Conservation (phyloP, 352 stramenopile species). For the Pythium scleroteichum region DNA sequence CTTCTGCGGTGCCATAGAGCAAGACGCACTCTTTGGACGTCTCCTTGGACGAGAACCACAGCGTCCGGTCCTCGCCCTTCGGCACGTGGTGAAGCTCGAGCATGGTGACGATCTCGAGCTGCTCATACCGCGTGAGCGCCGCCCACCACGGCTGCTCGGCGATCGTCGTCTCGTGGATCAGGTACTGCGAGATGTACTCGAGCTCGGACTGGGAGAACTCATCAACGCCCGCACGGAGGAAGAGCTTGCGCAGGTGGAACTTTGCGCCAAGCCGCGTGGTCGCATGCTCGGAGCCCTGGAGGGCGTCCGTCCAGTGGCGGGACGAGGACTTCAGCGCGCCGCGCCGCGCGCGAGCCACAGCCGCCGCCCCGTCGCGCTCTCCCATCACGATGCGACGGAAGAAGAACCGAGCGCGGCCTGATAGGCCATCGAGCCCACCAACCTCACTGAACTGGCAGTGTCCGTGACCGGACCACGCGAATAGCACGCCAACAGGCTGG, state of each 20-base stretch:
- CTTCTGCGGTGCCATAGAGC: conserved; percentile 28
- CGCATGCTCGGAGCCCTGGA: conserved; percentile 21
- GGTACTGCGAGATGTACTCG: conserved; percentile 31
- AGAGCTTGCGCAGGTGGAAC: conserved; percentile 34
- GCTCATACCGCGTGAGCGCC: conserved; percentile 24
- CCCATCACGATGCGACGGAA: no score
- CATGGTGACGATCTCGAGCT: conserved; percentile 30
- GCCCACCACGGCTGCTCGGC: conserved; percentile 32
- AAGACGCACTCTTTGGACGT: conserved; percentile 29
- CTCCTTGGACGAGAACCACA: conserved; percentile 31
- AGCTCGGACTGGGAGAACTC: conserved; percentile 32
- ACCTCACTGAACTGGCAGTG: no score
- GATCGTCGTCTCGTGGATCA: conserved; percentile 32
- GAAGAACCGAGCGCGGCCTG: no score
- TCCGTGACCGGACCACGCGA: background rate
- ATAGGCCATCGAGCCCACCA: no score
- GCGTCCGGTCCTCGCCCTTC: conserved; percentile 21
- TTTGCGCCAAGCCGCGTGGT: conserved; percentile 25
- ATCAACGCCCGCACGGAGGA: conserved; percentile 23
- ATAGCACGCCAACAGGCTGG: conserved; percentile 17
- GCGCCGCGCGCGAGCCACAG: background rate
- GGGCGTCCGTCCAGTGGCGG: conserved; percentile 28
- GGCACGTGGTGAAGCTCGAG: conserved; percentile 25
- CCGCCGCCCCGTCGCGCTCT: no score
- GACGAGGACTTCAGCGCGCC: conserved; percentile 14